Conservation (phyloP, 352 stramenopile species). For the Achlya hypogyna region DNA sequence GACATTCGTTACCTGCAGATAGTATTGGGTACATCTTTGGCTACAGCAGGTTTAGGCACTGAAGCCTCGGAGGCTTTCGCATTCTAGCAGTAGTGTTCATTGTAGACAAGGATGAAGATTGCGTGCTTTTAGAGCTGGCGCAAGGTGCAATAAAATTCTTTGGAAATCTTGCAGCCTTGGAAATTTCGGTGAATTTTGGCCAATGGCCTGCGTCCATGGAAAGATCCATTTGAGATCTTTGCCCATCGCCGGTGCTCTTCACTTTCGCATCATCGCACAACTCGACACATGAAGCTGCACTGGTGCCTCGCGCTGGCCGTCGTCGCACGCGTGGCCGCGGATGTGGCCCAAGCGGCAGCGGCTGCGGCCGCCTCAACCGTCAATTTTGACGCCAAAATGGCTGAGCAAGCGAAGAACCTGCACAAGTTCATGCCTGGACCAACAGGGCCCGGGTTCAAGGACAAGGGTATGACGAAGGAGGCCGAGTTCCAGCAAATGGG, state of each 20-base stretch:
- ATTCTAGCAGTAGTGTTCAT: no score
- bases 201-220: neutral
- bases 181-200: neutral
- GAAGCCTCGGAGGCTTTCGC: no score
- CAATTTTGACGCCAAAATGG: conserved; percentile 19
- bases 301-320: neutral
- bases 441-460: conserved; percentile 12
- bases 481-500: conserved; percentile 17
- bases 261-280: neutral
- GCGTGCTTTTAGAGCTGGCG: neutral
- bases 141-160: no score
- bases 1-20: no score
- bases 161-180: neutral
- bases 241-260: no score
- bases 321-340: neutral
- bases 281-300: neutral
- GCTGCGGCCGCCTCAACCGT: neutral
- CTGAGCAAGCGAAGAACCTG: conserved; percentile 18
- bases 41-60: no score
- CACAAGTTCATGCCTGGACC: conserved; percentile 19
- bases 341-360: neutral
- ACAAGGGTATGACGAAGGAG: conserved; percentile 16
- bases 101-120: no score
- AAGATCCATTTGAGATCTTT: neutral
- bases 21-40: neutral